phyloP scores from a whole-genome alignment of 1,284 basidiomycete species.

The Phellopilus nigrolimitatus region DNA sequence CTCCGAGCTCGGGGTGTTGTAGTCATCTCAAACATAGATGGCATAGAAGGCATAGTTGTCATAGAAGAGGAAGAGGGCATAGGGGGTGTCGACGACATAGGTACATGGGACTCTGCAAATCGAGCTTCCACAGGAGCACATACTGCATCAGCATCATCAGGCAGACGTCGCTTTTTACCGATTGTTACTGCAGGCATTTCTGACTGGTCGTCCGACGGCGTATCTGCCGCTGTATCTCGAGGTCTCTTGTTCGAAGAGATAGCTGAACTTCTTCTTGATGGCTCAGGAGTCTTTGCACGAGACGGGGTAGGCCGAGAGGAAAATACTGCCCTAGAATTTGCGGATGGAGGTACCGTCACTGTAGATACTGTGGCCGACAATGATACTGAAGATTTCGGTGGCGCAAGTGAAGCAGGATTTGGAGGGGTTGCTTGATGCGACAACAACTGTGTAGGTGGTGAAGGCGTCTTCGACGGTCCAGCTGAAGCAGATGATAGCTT shows the following conservation, averaged over 20 bases:
- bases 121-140: slow-evolving; percentile 10
- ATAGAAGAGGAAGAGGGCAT: slow-evolving; percentile 8
- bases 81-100: slow-evolving; percentile 11
- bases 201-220: slow-evolving; percentile 9
- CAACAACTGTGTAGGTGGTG: slow-evolving; percentile 37
- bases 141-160: slow-evolving; percentile 14
- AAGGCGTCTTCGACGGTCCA: background rate
- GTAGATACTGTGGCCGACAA: slow-evolving; percentile 8
- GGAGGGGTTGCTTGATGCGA: slow-evolving; percentile 1
- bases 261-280: no score
- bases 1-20: slow-evolving; percentile 54
- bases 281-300: background rate
- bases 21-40: slow-evolving; percentile 16
- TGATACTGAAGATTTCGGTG: background rate
- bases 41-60: slow-evolving; percentile 38
- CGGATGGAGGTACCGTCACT: slow-evolving; percentile 22
- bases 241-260: slow-evolving; percentile 11
- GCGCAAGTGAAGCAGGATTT: background rate
- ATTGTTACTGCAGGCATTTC: slow-evolving; percentile 11
- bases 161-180: slow-evolving; percentile 18
- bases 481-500: slow-evolving; percentile 38
- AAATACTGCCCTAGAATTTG: slow-evolving; percentile 23
- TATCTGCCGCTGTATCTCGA: slow-evolving; percentile 1
- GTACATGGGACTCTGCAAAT: slow-evolving; percentile 4
- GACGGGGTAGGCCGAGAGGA: slow-evolving; percentile 25